Conservation (phyloP, 2,329 filamentous ascomycete genomes). For the Magnaporthales sp. region DNA sequence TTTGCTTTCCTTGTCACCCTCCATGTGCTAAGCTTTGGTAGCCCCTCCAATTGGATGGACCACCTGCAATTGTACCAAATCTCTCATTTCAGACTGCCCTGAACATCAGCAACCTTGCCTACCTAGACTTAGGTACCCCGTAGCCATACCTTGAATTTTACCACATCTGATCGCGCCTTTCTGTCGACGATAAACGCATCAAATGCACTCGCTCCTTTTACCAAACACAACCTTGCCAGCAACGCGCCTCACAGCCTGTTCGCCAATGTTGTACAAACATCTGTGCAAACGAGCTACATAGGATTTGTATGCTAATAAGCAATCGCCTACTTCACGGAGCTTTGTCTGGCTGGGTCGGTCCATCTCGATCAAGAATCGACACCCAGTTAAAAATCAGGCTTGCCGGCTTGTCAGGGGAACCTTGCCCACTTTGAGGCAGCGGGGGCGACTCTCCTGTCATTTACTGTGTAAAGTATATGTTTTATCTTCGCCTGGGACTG, state of each 20-base stretch:
- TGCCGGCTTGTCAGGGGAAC: neutral
- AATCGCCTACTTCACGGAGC: neutral
- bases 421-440: neutral
- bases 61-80: neutral
- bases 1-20: too few relatives aligned
- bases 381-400: neutral
- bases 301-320: neutral
- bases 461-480: neutral
- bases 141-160: neutral
- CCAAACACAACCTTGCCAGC: too few relatives aligned
- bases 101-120: too few relatives aligned
- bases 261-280: too few relatives aligned
- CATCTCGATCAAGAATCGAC: neutral
- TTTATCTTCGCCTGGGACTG: neutral
- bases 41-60: neutral
- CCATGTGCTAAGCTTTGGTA: too few relatives aligned
- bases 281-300: neutral
- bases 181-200: neutral
- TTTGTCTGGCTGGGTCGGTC: neutral
- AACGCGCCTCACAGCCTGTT: neutral
- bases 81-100: neutral
- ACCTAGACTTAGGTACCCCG: too few relatives aligned
- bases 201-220: too few relatives aligned
- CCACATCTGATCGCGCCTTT: neutral
- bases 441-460: neutral